Base-by-base conservation (phyloP, 257 asterid species). In the Solanum pennellii region DNA sequence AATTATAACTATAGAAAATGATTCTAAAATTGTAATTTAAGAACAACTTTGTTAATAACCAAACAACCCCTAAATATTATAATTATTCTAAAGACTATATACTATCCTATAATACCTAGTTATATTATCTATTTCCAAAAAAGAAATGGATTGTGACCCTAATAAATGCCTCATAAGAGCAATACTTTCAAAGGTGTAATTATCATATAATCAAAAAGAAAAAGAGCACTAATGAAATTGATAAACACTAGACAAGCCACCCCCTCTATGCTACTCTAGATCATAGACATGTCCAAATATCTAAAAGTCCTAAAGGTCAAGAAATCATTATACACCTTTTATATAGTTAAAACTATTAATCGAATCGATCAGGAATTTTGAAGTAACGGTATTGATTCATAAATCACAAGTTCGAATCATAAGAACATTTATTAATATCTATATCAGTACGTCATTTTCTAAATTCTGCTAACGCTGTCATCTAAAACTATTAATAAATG, bases 101-200 rank as follows among this genome's bases (percentile, higher is more conserved):
- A 90, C 94, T 89, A 90, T 90, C 91, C 83, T 83, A 87, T 88
- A 77, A 25, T 8, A 44, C 65, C 85, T 86, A 82, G 60, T 87
- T 83, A 37, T 41, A 84, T 76, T 6, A 86, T 88, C 86, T 72
- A 76, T 76, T 69, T 86, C 90, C 31, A 14, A n/a, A 91, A 93
- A 95, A 94, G 98, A 89, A 92, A 91, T 91, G 93, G 97, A 95
- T 94, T 87, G 97, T 94, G 98, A 94, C 96, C 90, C 87, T 89
- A 90, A 90, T 92, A 91, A 94, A 91, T 92, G 90, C 89, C 89
- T 92, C 91, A 89, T 84, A 88, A 82, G 59, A 89, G 87, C 41
- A 89, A 76, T 82, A 89, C 74, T 86, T 91, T 74, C 82, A 85
- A 86, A 86, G 23, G 59, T 72, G 41, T 69, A 74, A 89, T 89